A percentile compares a stretch with the other conserved stretches of the same genome.
Evolutionary conservation across 2,329 filamentous ascomycete genomes (phyloP).

Genomic region (Grosmannia huntii): DNA sequence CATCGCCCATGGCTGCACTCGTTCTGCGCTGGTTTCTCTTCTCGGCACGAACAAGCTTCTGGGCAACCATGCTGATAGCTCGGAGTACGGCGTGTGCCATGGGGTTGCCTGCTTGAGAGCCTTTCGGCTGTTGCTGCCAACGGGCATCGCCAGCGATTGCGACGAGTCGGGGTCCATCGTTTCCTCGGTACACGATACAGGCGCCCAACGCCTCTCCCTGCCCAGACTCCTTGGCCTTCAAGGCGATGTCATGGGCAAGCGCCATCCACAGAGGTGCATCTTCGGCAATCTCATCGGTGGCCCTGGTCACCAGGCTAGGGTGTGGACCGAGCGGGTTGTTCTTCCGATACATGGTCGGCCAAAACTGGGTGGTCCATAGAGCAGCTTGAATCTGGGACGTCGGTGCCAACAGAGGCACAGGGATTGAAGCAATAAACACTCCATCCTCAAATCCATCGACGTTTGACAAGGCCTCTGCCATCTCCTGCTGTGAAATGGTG

Average conservation of each 20-base stretch:
- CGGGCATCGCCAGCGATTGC: constrained; percentile 67
- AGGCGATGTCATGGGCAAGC: constrained; percentile 51
- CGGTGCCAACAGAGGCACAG: constrained; percentile 60
- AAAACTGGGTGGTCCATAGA: constrained; percentile 63
- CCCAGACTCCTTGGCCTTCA: constrained; percentile 41
- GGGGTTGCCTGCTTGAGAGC: constrained; percentile 48
- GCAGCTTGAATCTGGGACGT: constrained; percentile 64
- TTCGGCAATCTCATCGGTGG: constrained; percentile 53
- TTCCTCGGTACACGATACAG: constrained; percentile 56
- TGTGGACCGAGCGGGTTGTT: constrained; percentile 80
- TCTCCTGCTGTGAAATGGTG: constrained; percentile 38
- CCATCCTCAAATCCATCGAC: constrained; percentile 37
- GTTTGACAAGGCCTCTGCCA: constrained; percentile 32
- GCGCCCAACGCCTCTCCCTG: constrained; percentile 61
- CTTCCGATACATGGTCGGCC: constrained; percentile 77
- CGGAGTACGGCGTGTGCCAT: constrained; percentile 69
- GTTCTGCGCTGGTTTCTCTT: constrained; percentile 20
- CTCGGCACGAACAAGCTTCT: constrained; percentile 47
- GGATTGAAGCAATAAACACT: constrained; percentile 47
- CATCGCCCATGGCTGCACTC: background rate
- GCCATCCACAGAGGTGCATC: constrained; percentile 55
- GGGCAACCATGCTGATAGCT: constrained; percentile 71
- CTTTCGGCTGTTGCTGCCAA: constrained; percentile 42
- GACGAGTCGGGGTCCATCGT: constrained; percentile 42
- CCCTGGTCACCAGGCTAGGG: constrained; percentile 57